phyloP scores from a whole-genome alignment of 2,329 filamentous ascomycete genomes.

The Penicillium crustosum region DNA sequence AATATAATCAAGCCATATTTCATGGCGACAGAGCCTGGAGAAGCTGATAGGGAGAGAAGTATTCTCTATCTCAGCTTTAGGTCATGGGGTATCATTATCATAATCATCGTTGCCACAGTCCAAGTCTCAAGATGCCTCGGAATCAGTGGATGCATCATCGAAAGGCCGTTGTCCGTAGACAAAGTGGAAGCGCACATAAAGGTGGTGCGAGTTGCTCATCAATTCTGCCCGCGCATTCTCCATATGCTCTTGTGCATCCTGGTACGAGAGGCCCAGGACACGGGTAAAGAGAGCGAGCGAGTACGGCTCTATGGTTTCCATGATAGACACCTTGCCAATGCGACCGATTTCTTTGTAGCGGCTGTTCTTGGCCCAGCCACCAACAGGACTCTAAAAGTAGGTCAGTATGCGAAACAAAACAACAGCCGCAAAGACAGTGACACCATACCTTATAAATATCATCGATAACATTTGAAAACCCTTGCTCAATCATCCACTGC shows the following conservation, averaged over 20 bases:
- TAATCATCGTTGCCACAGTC: background rate
- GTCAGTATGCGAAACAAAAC: slow-evolving; percentile 6
- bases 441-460: slow-evolving; percentile 36
- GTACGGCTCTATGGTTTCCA: slow-evolving; percentile 40
- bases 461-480: slow-evolving; percentile 36
- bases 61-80: background rate
- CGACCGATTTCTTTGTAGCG: slow-evolving; percentile 38
- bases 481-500: slow-evolving; percentile 31
- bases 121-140: slow-evolving; percentile 1
- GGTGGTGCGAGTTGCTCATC: slow-evolving; percentile 25
- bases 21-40: background rate
- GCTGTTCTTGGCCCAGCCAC: slow-evolving; percentile 36
- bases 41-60: background rate
- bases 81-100: slow-evolving; percentile 5
- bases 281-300: slow-evolving; percentile 41
- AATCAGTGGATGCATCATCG: slow-evolving; percentile 11
- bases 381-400: slow-evolving; percentile 31
- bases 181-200: slow-evolving; percentile 34
- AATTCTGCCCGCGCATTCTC: slow-evolving; percentile 31
- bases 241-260: slow-evolving; percentile 33
- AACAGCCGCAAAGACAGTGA: background rate
- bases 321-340: slow-evolving; percentile 30
- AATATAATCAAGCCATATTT: slow-evolving; percentile 13
- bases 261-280: slow-evolving; percentile 34
- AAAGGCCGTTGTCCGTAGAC: slow-evolving; percentile 35